Conservation (phyloP, 1,139 yeast genomes). For the Pichia terricola region DNA sequence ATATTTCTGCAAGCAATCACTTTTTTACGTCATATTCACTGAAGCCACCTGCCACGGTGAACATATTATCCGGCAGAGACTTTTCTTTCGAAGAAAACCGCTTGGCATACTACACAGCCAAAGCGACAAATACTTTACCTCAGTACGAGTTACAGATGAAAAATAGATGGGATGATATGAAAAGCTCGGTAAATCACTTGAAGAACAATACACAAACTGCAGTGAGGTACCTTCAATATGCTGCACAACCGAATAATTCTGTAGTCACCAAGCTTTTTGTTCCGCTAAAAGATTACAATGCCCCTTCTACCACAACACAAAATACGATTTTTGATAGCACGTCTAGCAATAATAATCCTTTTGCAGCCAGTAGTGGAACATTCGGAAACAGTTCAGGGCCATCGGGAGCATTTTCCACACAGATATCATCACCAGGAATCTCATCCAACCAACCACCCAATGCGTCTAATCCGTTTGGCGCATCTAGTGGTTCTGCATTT, state of each 20-base stretch:
- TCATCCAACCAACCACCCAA: neutral
- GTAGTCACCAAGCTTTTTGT: constrained; percentile 31
- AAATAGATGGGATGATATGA: constrained; percentile 39
- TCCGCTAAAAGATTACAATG: constrained; percentile 22
- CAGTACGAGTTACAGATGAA: constrained; percentile 33
- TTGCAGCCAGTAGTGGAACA: neutral
- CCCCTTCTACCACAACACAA: neutral
- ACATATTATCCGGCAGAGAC: constrained; percentile 44
- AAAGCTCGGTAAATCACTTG: constrained; percentile 32
- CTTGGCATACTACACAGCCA: constrained; percentile 37
- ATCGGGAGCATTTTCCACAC: neutral
- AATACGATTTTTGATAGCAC: neutral
- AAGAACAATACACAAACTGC: constrained; percentile 37
- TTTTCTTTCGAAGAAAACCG: constrained; percentile 49
- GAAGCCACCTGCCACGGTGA: constrained; percentile 30
- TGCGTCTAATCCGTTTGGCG: neutral
- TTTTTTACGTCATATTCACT: constrained; percentile 31
- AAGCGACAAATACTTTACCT: constrained; percentile 27
- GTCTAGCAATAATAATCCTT: neutral
- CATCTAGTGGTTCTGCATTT: constrained; percentile 12
- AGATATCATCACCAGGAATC: neutral
- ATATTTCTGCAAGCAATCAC: constrained; percentile 7
- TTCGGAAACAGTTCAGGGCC: neutral
- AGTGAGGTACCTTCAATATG: constrained; percentile 46
- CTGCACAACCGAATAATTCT: constrained; percentile 28